phyloP scores from a whole-genome alignment of 768 basidiomycete genomes.

The Naganishia randhawae region DNA sequence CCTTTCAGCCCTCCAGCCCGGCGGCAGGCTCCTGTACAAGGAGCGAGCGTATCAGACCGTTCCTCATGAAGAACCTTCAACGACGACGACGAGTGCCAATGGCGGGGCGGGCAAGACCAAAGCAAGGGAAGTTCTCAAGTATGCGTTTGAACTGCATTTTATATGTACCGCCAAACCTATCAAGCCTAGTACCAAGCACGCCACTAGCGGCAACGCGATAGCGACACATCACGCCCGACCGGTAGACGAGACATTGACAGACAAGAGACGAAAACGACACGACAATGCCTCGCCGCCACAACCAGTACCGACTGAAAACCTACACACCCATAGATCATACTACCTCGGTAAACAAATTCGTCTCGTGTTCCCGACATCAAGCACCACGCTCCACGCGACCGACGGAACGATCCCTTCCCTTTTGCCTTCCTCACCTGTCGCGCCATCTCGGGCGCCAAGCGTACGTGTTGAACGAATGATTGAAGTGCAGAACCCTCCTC shows the following conservation, averaged over 20 bases:
- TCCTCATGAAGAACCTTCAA: slow-evolving; percentile 2
- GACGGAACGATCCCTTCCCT: too few species aligned
- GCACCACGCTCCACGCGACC: slow-evolving; percentile 1
- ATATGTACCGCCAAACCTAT: slow-evolving; percentile 33
- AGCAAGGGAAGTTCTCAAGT: slow-evolving; percentile 36
- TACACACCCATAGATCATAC: slow-evolving; percentile 28
- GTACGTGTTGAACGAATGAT: slow-evolving; percentile 28
- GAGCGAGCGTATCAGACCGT: slow-evolving; percentile 39
- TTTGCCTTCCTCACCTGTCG: background rate
- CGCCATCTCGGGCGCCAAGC: background rate
- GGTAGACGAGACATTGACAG: background rate
- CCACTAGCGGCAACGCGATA: too few species aligned
- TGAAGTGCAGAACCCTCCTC: slow-evolving; percentile 28
- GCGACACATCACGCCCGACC: background rate
- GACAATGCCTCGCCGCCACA: background rate
- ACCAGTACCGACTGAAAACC: background rate
- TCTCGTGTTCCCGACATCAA: slow-evolving; percentile 42
- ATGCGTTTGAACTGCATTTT: slow-evolving; percentile 47
- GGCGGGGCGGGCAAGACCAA: background rate
- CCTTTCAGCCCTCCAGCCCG: slow-evolving; percentile 35
- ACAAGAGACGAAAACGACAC: slow-evolving; percentile 11
- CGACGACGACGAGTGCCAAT: background rate
- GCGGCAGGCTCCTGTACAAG: slow-evolving; percentile 40
- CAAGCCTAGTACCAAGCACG: slow-evolving; percentile 15
- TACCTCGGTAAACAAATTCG: slow-evolving; percentile 43